A percentile compares a stretch with the other conserved stretches of the same genome.
These are phyloP conservation scores for Neospermospora avenae DNA, from an alignment of 2,329 filamentous ascomycete species.

Conservation along the genomic window DNA sequence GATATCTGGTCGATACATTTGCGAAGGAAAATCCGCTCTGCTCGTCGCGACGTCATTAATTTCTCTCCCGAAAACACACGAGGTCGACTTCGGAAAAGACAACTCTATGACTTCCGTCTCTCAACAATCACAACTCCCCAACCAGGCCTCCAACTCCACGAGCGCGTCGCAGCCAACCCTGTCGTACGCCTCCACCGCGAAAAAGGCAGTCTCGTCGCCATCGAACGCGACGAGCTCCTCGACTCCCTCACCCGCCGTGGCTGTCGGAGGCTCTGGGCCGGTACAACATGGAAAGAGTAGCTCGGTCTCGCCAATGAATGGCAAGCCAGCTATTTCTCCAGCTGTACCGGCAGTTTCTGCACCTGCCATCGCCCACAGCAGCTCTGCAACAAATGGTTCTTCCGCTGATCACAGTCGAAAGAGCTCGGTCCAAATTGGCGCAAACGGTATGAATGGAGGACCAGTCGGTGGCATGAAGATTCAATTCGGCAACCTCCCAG, in stretches of 20 bases:
- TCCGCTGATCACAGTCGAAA: slow-evolving; percentile 75
- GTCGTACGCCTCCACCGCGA: slow-evolving; percentile 67
- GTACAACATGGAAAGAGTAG: slow-evolving; percentile 59
- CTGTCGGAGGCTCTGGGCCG: slow-evolving; percentile 52
- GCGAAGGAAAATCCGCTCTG: slow-evolving; percentile 23
- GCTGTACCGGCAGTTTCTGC: slow-evolving; percentile 59
- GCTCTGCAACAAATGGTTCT: slow-evolving; percentile 65
- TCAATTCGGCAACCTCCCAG: slow-evolving; percentile 75
- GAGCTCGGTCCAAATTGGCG: slow-evolving; percentile 86
- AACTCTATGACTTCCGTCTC: slow-evolving; percentile 38
- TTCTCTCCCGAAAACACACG: slow-evolving; percentile 20
- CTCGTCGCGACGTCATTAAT: slow-evolving; percentile 33
- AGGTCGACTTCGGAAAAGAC: slow-evolving; percentile 29
- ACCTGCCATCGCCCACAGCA: slow-evolving; percentile 61
- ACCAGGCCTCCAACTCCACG: slow-evolving; percentile 52
- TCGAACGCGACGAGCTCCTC: slow-evolving; percentile 58
- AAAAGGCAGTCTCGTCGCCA: slow-evolving; percentile 60
- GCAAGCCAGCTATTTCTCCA: slow-evolving; percentile 69
- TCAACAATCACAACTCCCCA: slow-evolving; percentile 33
- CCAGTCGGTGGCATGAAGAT: slow-evolving; percentile 62
- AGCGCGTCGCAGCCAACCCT: slow-evolving; percentile 52
- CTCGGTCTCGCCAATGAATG: slow-evolving; percentile 79
- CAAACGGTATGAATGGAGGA: slow-evolving; percentile 77
- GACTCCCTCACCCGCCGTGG: slow-evolving; percentile 50
- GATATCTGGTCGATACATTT: slow-evolving; percentile 29